Base-by-base conservation (phyloP, 805 yeast genomes). In the Debaryomyces tyrocola region DNA sequence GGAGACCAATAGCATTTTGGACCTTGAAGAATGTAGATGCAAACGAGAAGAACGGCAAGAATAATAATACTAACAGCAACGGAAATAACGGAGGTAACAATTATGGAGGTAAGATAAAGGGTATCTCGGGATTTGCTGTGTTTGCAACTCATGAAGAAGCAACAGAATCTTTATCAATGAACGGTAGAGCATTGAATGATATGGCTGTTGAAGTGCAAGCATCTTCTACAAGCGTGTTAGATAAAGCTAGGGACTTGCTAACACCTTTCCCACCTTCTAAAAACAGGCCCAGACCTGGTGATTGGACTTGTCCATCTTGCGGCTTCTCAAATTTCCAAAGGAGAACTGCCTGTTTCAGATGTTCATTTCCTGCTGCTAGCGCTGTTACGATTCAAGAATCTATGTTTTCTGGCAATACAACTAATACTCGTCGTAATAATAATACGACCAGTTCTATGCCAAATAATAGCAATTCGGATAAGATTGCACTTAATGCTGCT, bases 281-380 rank as follows among this genome's bases (percentile, higher is more conserved):
- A 50, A 90, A 91, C 66, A 77, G 94, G 57, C 96, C 96, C 18
- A 77, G 97, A 60, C 97, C 97, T 0, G 97, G 97, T 17, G 97
- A 91, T 63, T 91, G 97, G 97, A 88, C 87, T n/a, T 91, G 97
- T 66, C 96, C 96, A 20, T 84, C 91, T 6, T 91, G 97, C 74
- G 96, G 97, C 0, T 91, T 91, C 59, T 87, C 96, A 20, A 91
- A 91, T 66, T 91, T 91, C 69, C 97, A 91, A 67, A 80, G 97
- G 58, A 79, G 97, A 66, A 87, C 95, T 2, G 95, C 95, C 2
- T 91, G 97, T 66, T 90, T 91, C 74, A 77, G 97, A 52, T 91
- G 97, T 63, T 85, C 92, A 2, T 90, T 86, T 67, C 96, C 96
- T 5, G 88, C 89, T 8, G 75, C 88, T 9, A 74, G 87, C 37